phyloP scores from a whole-genome alignment of 2,329 filamentous ascomycete genomes.

The Colletotrichum sp. region DNA sequence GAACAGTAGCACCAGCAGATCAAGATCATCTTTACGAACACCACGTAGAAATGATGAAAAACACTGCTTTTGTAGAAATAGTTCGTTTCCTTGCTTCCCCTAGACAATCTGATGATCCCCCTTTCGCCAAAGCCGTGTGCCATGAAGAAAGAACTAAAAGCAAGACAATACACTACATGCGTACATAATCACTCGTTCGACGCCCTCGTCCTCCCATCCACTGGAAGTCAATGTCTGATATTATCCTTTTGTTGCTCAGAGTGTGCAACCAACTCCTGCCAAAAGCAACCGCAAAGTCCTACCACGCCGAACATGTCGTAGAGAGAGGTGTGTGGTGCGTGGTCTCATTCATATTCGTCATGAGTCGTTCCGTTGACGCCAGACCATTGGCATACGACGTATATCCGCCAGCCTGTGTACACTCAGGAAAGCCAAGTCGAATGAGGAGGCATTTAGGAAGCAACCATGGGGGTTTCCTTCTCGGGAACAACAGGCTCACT shows the following conservation, averaged over 20 bases:
- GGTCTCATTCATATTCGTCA: constrained; percentile 16
- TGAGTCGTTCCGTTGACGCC: constrained; percentile 23
- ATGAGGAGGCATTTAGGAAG: constrained; percentile 20
- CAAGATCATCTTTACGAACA: not conserved
- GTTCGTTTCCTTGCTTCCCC: constrained; percentile 7
- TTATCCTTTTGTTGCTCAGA: constrained; percentile 19
- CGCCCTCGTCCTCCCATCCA: not conserved
- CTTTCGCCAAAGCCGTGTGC: constrained; percentile 21
- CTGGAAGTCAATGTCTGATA: constrained; percentile 3
- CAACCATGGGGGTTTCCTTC: constrained; percentile 27
- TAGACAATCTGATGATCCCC: constrained; percentile 24
- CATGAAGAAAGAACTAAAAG: constrained; percentile 20
- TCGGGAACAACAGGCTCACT: constrained; percentile 29
- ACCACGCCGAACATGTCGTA: constrained; percentile 12
- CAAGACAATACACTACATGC: constrained; percentile 22
- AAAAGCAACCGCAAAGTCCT: constrained; percentile 10
- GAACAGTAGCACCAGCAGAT: not conserved
- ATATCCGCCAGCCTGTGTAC: constrained; percentile 9
- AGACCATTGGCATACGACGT: constrained; percentile 12
- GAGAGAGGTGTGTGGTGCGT: constrained; percentile 6
- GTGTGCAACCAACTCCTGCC: constrained; percentile 16
- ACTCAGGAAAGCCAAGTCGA: constrained; percentile 16
- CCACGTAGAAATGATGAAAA: not conserved
- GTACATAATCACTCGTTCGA: constrained; percentile 17
- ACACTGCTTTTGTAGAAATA: not conserved